Conservation (phyloP, 306 rosid genomes). For the Corylus heterophylla region DNA sequence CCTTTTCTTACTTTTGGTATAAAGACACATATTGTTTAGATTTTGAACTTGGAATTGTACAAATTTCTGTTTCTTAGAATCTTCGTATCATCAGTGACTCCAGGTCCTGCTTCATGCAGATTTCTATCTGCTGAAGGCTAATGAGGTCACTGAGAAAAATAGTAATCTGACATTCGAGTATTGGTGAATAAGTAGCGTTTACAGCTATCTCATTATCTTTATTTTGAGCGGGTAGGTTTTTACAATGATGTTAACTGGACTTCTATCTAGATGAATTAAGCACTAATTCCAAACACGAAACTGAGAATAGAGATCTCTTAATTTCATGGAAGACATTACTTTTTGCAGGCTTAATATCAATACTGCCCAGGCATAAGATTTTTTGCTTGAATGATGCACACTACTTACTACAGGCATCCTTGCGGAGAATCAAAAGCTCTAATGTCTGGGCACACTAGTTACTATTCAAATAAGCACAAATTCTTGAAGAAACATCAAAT, state of each 20-base stretch:
- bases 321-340: not conserved
- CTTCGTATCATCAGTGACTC: not conserved
- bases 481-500: not conserved
- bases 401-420: not conserved
- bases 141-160: not conserved
- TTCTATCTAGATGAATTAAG: not conserved
- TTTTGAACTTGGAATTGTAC: not conserved
- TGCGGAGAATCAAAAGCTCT: too few species aligned
- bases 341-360: not conserved
- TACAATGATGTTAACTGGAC: not conserved
- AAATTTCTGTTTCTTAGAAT: not conserved
- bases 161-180: not conserved
- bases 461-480: not conserved
- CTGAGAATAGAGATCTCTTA: not conserved
- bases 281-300: not conserved
- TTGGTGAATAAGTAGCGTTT: not conserved
- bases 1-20: not conserved
- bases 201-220: not conserved
- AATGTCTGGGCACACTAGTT: too few species aligned
- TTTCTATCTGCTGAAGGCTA: not conserved
- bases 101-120: not conserved
- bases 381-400: not conserved
- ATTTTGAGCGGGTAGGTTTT: not conserved
- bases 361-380: not conserved
- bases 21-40: not conserved